Evolutionary conservation across 805 yeast species (phyloP), one percentile per base, ranked within the genome.

Genomic region (Candida ovalis): DNA sequence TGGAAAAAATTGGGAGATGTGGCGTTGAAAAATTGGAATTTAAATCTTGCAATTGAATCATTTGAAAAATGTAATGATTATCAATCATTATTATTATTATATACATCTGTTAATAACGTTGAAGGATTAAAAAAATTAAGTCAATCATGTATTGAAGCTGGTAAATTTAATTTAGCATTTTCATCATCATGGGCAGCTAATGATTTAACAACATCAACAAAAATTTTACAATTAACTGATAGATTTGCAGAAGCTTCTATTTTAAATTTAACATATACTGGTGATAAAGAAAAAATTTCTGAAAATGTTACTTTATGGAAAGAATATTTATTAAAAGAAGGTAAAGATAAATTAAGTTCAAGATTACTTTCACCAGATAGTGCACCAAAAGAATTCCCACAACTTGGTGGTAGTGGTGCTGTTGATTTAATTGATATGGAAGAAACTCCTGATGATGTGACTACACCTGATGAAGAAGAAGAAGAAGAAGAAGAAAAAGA

Each of bases 1-100:
- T 94, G 98, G 97, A 88, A 88, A 67, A 76, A 83, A 50, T 77
- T 94, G 42, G 99, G 98, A 56, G 98, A 94, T 71, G 75, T 83
- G 51, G 86, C 96, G 12, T 74, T 94, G 57, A 66, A 76, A 18
- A 78, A 78, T 52, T 94, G 96, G 88, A 82, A 91, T 56, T 76
- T 89, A 53, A 79, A 79, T 56, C 73, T 88, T 54, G 98, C 99
- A 3, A 83, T 81, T 52, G 81, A 84, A 57, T 80, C 95, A 44
- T 92, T 82, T 68, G 76, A 82, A 62, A 77, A 82, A 48, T 95
- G 96, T 19, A 74, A 80, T 43, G 99, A 92, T 66, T 73, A 83
- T 51, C 85, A 91, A 50, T 86, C 97, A 3, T 74, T 94, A 59
- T 77, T 94, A 55, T 77, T 92, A 56, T 68, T 94, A 53, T 81